Percentiles rank a stretch among this genome's conserved stretches.
phyloP scores from a whole-genome alignment of 345 rosid species.

The Lepidium aucheri region DNA sequence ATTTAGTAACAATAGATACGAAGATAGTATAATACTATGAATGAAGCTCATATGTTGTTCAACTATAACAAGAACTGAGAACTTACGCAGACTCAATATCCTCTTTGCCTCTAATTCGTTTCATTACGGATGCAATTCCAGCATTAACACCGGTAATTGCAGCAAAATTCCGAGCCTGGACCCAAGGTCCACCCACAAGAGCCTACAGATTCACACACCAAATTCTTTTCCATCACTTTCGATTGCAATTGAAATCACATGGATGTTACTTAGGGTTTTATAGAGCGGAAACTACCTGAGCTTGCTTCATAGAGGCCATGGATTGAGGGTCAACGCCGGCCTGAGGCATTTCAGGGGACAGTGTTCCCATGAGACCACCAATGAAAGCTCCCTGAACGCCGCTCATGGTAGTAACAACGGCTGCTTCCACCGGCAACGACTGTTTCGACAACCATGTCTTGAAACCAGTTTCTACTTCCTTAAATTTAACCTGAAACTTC shows the following conservation, averaged over 20 bases:
- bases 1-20: background rate
- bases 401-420: constrained; percentile 63
- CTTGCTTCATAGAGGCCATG: constrained; percentile 75
- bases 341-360: constrained; percentile 39
- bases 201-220: constrained; percentile 36
- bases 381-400: constrained; percentile 75
- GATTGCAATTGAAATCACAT: background rate
- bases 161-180: constrained; percentile 93
- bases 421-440: constrained; percentile 66
- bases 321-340: constrained; percentile 59
- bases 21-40: background rate
- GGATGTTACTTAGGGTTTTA: background rate
- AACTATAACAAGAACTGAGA: background rate
- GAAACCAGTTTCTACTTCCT: constrained; percentile 54
- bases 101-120: constrained; percentile 86
- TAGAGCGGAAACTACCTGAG: constrained; percentile 46
- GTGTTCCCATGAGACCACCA: constrained; percentile 71
- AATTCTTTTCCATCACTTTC: background rate
- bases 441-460: constrained; percentile 76
- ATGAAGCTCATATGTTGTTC: background rate
- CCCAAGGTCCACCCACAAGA: constrained; percentile 77
- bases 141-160: constrained; percentile 88
- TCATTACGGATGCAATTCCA: constrained; percentile 76
- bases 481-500: constrained; percentile 46
- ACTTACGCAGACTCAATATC: constrained; percentile 67